Evolutionary conservation across 192 early-diverging fungal species (phyloP).

Genomic region (Gryganskiella cystojenkinii): DNA sequence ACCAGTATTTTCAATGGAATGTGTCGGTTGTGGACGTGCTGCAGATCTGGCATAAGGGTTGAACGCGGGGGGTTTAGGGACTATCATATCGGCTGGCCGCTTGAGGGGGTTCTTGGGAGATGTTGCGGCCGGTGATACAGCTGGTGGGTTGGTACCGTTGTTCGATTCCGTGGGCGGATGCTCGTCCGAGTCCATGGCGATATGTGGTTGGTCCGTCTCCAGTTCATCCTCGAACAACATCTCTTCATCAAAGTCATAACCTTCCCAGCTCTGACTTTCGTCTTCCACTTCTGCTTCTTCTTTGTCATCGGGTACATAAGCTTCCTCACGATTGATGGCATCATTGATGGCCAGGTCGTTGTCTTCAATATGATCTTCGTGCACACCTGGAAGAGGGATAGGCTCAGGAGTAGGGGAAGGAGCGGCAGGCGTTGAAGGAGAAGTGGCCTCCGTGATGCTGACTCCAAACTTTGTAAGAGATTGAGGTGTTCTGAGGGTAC

Average conservation of each 20-base stretch:
- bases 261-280: not conserved
- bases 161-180: not conserved
- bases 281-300: too few species aligned
- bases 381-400: not conserved
- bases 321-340: not conserved
- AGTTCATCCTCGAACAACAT: too few species aligned
- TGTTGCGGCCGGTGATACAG: not conserved
- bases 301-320: too few species aligned
- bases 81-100: too few species aligned
- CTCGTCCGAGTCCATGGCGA: too few species aligned
- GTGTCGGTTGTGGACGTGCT: conserved; percentile 1
- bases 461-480: conserved; percentile 21
- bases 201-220: too few species aligned
- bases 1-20: not conserved
- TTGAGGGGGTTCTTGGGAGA: not conserved
- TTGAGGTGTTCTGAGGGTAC: conserved; percentile 27
- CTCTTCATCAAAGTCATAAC: not conserved
- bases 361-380: not conserved
- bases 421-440: not conserved
- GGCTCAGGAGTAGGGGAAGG: not conserved
- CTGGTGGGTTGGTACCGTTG: not conserved
- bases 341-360: conserved; percentile 4
- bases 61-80: not conserved
- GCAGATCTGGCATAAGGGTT: not conserved
- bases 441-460: conserved; percentile 5